phyloP scores from a whole-genome alignment of 1,284 basidiomycete species.

The Puccinia horiana region DNA sequence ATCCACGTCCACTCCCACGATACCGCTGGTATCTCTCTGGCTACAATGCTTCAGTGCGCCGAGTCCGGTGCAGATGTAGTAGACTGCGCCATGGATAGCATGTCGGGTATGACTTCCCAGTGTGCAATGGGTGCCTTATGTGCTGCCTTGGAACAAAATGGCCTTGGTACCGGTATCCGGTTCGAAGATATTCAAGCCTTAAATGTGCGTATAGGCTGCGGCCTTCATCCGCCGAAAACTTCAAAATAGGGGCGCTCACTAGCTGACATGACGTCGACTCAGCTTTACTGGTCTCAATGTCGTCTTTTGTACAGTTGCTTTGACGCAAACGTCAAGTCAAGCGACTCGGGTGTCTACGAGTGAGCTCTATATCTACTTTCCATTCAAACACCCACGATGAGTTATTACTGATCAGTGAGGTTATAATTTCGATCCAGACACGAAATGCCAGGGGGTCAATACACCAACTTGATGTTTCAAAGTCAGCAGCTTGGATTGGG shows the following conservation, averaged over 20 bases:
- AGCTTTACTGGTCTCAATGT: conserved; percentile 93
- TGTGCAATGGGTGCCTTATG: conserved; percentile 97
- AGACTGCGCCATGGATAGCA: conserved; percentile 97
- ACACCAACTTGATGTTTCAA: conserved; percentile 76
- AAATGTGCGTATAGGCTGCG: conserved; percentile 63
- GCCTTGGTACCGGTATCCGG: conserved; percentile 91
- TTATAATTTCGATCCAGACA: conserved; percentile 93
- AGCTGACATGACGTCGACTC: neutral
- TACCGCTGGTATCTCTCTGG: conserved; percentile 95
- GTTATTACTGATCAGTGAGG: conserved; percentile 60
- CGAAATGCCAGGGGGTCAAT: conserved; percentile 94
- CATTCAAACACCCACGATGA: neutral
- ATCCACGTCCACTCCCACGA: conserved; percentile 99
- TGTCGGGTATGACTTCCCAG: conserved; percentile 97
- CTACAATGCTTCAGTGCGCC: conserved; percentile 93
- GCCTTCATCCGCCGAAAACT: neutral
- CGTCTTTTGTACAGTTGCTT: conserved; percentile 93
- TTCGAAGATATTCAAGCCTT: conserved; percentile 97
- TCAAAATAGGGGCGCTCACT: neutral
- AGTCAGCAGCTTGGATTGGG: conserved; percentile 94
- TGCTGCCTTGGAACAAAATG: conserved; percentile 90
- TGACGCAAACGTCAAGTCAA: conserved; percentile 96
- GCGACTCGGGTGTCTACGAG: conserved; percentile 59
- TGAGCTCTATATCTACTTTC: neutral
- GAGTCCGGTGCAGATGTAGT: conserved; percentile 96